Conservation (phyloP, 805 yeast genomes). For the Deakozyma indianensis region DNA sequence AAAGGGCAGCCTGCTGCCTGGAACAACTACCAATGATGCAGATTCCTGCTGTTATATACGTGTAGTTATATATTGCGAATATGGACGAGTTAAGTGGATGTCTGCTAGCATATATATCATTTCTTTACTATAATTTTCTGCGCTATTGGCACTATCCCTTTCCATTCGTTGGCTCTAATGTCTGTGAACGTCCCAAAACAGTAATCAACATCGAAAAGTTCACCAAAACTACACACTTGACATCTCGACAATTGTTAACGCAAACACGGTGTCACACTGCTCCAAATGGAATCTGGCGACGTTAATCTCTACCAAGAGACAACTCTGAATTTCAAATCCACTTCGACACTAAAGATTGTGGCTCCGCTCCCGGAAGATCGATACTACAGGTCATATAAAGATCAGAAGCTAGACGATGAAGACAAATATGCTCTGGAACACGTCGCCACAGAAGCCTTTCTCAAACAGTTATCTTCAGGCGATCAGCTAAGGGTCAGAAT, state of each 20-base stretch:
- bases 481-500: neutral
- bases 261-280: too few species aligned
- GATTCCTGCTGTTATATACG: too few species aligned
- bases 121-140: too few species aligned
- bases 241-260: too few species aligned
- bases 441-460: neutral
- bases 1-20: constrained; percentile 13
- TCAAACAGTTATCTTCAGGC: neutral
- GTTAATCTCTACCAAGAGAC: neutral
- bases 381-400: neutral
- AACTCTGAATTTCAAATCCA: neutral
- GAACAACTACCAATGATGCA: constrained; percentile 9
- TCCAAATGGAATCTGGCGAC: neutral
- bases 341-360: neutral
- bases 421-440: neutral
- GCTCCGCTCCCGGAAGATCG: constrained; percentile 1
- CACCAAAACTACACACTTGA: too few species aligned
- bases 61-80: too few species aligned
- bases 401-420: neutral
- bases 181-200: too few species aligned
- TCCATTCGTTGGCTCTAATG: too few species aligned
- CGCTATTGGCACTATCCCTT: too few species aligned
- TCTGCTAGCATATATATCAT: too few species aligned
- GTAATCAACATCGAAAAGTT: too few species aligned
- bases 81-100: too few species aligned